Base-by-base conservation (phyloP, 1,284 basidiomycete species). In the Trametes polyzona region DNA sequence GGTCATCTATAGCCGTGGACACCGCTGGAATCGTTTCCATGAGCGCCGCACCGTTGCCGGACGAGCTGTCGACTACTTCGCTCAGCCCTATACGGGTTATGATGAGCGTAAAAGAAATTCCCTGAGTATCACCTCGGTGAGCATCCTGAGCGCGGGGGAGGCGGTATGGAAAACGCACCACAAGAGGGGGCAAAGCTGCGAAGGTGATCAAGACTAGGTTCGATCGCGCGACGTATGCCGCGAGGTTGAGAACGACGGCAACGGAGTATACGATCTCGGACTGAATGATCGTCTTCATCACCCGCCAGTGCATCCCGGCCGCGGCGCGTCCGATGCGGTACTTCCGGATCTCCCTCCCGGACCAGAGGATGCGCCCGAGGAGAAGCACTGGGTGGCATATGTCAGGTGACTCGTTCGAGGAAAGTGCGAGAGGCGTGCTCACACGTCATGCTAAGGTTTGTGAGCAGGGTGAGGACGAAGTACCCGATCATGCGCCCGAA, bases 81-180 rank as follows among this genome's bases (percentile, higher is more conserved):
- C 35, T 39, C 4, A 53, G 17, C 1, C 51, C 51, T 7, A 53
- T 40, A 14, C 35, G 42, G 6, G 29, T 37, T 7, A 53, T 53
- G 33, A 53, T 53, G 26, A 39, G 14, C 4, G 51, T 53, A 16
- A 53, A 53, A 1, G 51, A 44, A 14, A 53, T 37, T 1, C 42
- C 51, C 51, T 53, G 17, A n/a, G 17, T 23, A 29, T 4, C 11
- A 4, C 6, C 7, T 35, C 24, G 29, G n/a, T 17, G 16, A 14
- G n/a, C n/a, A n/a, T n/a, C n/a, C n/a, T n/a, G n/a, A n/a, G n/a
- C 14, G 27, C 11, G 21, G n/a, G 10, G 4, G 14, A 40, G 47
- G 21, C 9, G 11, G 11, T 47, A 6, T 12, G 17, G 16, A 23
- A 9, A 46, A 33, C 49, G 16, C 24, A 51, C 49, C 27, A 51